These are phyloP conservation scores for Elsinoe ampelina DNA, from an alignment of 2,329 filamentous ascomycete genomes.

Conservation along the genomic window DNA sequence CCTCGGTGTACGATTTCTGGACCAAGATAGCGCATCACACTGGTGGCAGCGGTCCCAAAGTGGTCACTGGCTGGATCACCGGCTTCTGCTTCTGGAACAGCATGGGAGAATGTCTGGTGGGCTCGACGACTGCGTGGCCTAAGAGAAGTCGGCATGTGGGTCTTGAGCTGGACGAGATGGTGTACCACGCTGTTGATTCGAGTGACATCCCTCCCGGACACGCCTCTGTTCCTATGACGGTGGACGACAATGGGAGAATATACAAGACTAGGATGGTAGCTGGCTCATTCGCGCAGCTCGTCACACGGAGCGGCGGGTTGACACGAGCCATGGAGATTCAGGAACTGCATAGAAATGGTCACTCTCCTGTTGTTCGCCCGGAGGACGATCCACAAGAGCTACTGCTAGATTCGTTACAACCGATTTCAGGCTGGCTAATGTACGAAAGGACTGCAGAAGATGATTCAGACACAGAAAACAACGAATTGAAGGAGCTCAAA, in stretches of 20 bases:
- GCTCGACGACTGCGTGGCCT: background rate
- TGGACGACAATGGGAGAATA: constrained; percentile 25
- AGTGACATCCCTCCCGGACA: constrained; percentile 24
- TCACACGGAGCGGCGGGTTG: constrained; percentile 17
- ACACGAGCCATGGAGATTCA: background rate
- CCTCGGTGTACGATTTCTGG: constrained; percentile 36
- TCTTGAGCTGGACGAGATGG: background rate
- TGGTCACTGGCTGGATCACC: constrained; percentile 33
- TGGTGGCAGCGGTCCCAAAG: constrained; percentile 26
- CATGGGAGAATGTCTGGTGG: background rate
- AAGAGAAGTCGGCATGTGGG: background rate
- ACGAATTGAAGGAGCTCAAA: too few species aligned
- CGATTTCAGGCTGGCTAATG: background rate
- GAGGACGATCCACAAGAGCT: background rate
- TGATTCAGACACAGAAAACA: too few species aligned
- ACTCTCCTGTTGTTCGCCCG: background rate
- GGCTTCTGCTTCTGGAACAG: background rate
- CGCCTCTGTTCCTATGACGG: constrained; percentile 26
- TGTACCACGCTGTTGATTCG: constrained; percentile 26
- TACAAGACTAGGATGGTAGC: constrained; percentile 26
- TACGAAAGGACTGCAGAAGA: background rate
- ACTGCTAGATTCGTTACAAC: background rate
- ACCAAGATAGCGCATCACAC: constrained; percentile 24
- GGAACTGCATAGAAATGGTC: background rate
- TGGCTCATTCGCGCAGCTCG: constrained; percentile 24